A percentile compares a stretch with the other conserved stretches of the same genome.
These are phyloP conservation scores for Lagerstroemia speciosa DNA, from an alignment of 345 rosid species.

Conservation along the genomic window DNA sequence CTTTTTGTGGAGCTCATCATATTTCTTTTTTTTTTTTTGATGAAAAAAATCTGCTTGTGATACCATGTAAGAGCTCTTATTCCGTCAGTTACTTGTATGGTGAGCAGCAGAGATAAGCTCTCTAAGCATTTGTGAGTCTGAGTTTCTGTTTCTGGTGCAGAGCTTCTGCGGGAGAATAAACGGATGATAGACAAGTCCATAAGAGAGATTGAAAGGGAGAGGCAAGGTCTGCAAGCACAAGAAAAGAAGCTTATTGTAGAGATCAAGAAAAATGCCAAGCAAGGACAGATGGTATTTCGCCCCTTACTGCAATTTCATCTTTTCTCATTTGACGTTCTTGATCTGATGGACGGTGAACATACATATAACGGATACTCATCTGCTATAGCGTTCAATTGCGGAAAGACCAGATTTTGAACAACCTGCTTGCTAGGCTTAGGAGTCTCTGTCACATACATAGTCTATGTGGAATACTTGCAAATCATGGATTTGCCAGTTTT, in stretches of 20 bases:
- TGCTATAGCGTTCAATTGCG: too few species aligned
- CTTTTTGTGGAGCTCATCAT: not conserved
- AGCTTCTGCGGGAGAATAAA: constrained; percentile 89
- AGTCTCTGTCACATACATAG: too few species aligned
- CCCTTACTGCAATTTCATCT: not conserved
- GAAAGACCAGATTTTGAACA: too few species aligned
- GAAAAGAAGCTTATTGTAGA: constrained; percentile 84
- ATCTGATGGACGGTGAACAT: not conserved
- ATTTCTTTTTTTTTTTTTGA: too few species aligned
- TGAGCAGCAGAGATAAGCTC: not conserved
- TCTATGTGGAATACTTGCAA: too few species aligned
- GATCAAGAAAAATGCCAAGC: constrained; percentile 89
- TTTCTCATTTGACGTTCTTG: not conserved
- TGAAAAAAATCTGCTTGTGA: too few species aligned
- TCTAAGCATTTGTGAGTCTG: not conserved
- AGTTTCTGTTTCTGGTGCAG: constrained; percentile 25
- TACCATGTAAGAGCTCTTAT: not conserved
- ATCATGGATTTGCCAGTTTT: too few species aligned
- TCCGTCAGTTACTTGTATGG: not conserved
- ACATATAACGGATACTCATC: not conserved
- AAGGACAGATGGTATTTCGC: constrained; percentile 78
- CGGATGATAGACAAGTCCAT: constrained; percentile 94
- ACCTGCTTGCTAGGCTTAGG: too few species aligned
- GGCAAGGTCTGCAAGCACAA: constrained; percentile 81
- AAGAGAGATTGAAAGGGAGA: constrained; percentile 90